Conservation (phyloP, 495 filamentous ascomycete genomes). For the Pyrenopolyporus hunteri region DNA sequence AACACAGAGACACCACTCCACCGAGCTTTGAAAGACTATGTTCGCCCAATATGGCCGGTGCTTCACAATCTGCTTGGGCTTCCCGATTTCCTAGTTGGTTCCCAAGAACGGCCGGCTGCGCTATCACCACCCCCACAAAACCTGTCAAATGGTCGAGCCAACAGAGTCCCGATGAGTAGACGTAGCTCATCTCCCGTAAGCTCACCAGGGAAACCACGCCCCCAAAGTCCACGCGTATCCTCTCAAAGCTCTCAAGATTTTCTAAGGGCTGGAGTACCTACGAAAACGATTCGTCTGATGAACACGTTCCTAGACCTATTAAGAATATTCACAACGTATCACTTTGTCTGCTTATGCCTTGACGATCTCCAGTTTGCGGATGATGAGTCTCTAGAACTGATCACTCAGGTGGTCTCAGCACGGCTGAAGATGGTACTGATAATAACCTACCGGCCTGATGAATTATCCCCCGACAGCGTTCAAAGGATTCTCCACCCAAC, state of each 20-base stretch:
- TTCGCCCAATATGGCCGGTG: conserved; percentile 78
- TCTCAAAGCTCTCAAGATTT: conserved; percentile 71
- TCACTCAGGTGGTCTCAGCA: conserved; percentile 72
- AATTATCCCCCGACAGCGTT: conserved; percentile 54
- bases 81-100: conserved; percentile 71
- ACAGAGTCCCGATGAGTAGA: conserved; percentile 38
- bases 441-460: conserved; percentile 65
- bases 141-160: conserved; percentile 17
- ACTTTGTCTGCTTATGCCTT: conserved; percentile 80
- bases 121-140: conserved; percentile 32
- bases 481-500: conserved; percentile 53
- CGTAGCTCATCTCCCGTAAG: conserved; percentile 53
- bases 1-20: conserved; percentile 86
- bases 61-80: conserved; percentile 79
- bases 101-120: conserved; percentile 34
- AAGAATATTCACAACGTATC: conserved; percentile 74
- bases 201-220: conserved; percentile 35
- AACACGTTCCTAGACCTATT: conserved; percentile 87
- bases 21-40: conserved; percentile 70
- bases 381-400: conserved; percentile 79
- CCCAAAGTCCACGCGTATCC: conserved; percentile 39
- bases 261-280: conserved; percentile 69
- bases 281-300: conserved; percentile 77
- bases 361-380: conserved; percentile 91
- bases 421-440: conserved; percentile 81